Percentiles rank a stretch among this genome's conserved stretches.
Evolutionary conservation across 1,284 basidiomycete genomes (phyloP).

Genomic region (Ganoderma lucidum): DNA sequence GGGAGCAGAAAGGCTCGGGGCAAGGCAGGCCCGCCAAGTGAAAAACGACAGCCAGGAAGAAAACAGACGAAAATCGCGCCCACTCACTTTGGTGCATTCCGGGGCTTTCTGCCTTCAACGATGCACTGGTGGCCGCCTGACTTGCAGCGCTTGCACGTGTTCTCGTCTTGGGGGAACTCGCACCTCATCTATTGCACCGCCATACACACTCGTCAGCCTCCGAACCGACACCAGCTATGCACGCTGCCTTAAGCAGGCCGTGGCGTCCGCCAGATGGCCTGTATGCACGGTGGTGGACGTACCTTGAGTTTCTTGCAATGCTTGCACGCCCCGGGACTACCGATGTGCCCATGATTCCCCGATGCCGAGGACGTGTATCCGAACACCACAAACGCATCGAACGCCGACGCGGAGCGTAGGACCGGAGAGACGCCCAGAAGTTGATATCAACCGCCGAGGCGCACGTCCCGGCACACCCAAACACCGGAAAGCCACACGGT

Average conservation of each 20-base stretch:
- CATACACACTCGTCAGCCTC: slow-evolving; percentile 27
- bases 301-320: slow-evolving; percentile 88
- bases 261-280: background rate
- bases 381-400: background rate
- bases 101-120: slow-evolving; percentile 80
- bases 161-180: slow-evolving; percentile 72
- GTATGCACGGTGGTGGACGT: slow-evolving; percentile 39
- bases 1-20: background rate
- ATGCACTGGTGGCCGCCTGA: slow-evolving; percentile 75
- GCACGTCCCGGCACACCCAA: slow-evolving; percentile 19
- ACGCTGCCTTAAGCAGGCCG: slow-evolving; percentile 14
- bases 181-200: slow-evolving; percentile 74
- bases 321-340: slow-evolving; percentile 79
- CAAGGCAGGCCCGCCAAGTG: slow-evolving; percentile 1
- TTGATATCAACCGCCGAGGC: slow-evolving; percentile 19
- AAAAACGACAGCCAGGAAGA: background rate
- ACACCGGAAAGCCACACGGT: slow-evolving; percentile 21
- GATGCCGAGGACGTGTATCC: slow-evolving; percentile 13
- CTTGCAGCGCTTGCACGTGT: slow-evolving; percentile 77
- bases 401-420: slow-evolving; percentile 17
- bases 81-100: slow-evolving; percentile 81
- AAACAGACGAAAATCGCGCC: slow-evolving; percentile 8
- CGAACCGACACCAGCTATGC: slow-evolving; percentile 28
- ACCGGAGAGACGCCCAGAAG: slow-evolving; percentile 20
- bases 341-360: slow-evolving; percentile 15